These are phyloP conservation scores for Aspergillus phoenicis DNA, from an alignment of 2,329 filamentous ascomycete species.

Conservation along the genomic window DNA sequence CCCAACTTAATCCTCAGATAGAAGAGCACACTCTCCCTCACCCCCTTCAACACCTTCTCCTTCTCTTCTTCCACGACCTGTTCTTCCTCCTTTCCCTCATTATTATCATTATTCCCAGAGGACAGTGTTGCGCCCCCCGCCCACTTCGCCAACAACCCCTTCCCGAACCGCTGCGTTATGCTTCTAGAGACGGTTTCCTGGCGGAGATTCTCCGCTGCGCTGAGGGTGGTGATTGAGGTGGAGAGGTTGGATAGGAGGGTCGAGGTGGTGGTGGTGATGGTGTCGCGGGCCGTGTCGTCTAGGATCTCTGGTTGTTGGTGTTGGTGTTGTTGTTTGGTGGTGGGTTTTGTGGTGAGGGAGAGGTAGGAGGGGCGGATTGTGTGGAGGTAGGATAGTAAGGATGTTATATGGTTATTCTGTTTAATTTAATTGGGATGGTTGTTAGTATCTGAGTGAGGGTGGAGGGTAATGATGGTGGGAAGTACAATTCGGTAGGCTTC, in stretches of 20 bases:
- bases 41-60: slow-evolving; percentile 66
- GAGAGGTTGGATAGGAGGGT: slow-evolving; percentile 83
- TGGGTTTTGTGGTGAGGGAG: slow-evolving; percentile 53
- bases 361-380: slow-evolving; percentile 89
- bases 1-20: slow-evolving; percentile 76
- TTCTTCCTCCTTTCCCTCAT: slow-evolving; percentile 61
- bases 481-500: slow-evolving; percentile 88
- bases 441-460: background rate
- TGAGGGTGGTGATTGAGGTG: slow-evolving; percentile 74
- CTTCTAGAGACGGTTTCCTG: slow-evolving; percentile 73
- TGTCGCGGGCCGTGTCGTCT: slow-evolving; percentile 79
- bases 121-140: slow-evolving; percentile 56
- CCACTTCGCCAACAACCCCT: slow-evolving; percentile 54
- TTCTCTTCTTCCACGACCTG: slow-evolving; percentile 72
- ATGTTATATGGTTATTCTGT: slow-evolving; percentile 82
- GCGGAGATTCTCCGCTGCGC: slow-evolving; percentile 79
- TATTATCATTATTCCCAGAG: slow-evolving; percentile 40
- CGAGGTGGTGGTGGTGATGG: slow-evolving; percentile 85
- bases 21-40: slow-evolving; percentile 83
- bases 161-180: slow-evolving; percentile 70
- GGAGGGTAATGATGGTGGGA: slow-evolving; percentile 8
- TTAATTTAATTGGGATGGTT: background rate
- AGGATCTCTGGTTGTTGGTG: slow-evolving; percentile 59
- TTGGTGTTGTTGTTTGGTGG: slow-evolving; percentile 63
- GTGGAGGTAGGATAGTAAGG: slow-evolving; percentile 76